phyloP scores from a whole-genome alignment of 441 rosid genomes.

The Capsella rubella region DNA sequence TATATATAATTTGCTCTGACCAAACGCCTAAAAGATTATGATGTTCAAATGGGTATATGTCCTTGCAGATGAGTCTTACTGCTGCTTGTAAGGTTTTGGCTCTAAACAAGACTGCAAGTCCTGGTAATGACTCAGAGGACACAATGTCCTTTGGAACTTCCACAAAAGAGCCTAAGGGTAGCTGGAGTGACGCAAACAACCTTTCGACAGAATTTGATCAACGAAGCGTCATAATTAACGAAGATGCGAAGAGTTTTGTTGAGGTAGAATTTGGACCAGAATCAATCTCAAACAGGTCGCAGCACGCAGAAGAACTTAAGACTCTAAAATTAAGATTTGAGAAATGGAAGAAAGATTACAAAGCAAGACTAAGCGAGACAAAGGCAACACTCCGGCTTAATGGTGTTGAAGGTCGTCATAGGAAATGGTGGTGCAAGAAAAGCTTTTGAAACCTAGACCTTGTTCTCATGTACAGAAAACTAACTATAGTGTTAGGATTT shows the following conservation, averaged over 20 bases:
- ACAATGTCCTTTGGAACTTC: slow-evolving; percentile 72
- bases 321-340: slow-evolving; percentile 70
- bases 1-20: not conserved
- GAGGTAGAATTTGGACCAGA: slow-evolving; percentile 49
- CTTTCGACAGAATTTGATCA: slow-evolving; percentile 77
- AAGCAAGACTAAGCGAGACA: slow-evolving; percentile 68
- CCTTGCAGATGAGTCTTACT: slow-evolving; percentile 75
- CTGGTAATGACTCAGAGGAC: slow-evolving; percentile 73
- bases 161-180: slow-evolving; percentile 63
- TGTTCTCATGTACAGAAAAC: not conserved
- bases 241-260: slow-evolving; percentile 56
- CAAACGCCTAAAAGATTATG: slow-evolving; percentile 1
- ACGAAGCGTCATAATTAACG: slow-evolving; percentile 50
- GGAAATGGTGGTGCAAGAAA: slow-evolving; percentile 88
- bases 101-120: slow-evolving; percentile 55
- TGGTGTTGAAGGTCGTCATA: slow-evolving; percentile 53
- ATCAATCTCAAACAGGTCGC: slow-evolving; percentile 41
- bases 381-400: slow-evolving; percentile 66
- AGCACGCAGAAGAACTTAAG: slow-evolving; percentile 63
- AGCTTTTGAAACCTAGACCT: slow-evolving; percentile 22
- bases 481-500: slow-evolving; percentile 1
- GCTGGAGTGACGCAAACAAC: slow-evolving; percentile 53
- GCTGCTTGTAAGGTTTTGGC: slow-evolving; percentile 77
- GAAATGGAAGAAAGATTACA: slow-evolving; percentile 92
- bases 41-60: not conserved